Evolutionary conservation across 352 stramenopile genomes (phyloP).

Genomic region (Phytophthora pseudosyringae): DNA sequence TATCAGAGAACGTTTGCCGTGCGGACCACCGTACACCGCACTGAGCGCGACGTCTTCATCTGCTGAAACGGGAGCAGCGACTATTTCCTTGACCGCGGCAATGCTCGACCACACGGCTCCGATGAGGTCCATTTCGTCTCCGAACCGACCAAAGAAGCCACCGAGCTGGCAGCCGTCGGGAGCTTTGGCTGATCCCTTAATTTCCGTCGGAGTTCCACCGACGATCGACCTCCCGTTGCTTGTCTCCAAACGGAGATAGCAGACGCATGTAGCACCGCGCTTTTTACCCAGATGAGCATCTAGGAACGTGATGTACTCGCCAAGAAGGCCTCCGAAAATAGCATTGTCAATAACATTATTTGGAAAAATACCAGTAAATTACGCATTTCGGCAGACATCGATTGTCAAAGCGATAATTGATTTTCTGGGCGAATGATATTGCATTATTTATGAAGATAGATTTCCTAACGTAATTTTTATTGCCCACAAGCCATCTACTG

Average conservation of each 20-base stretch:
- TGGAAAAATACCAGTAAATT: too few relatives aligned
- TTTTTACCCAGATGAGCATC: constrained; percentile 6
- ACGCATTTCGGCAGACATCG: too few relatives aligned
- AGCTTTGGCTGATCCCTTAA: not conserved
- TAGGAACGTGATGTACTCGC: constrained; percentile 10
- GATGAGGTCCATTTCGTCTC: constrained; percentile 12
- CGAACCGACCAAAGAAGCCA: constrained; percentile 15
- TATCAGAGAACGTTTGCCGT: constrained; percentile 48
- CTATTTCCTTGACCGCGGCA: not conserved
- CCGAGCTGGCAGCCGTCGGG: constrained; percentile 10
- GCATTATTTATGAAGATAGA: too few relatives aligned
- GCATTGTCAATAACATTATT: too few relatives aligned
- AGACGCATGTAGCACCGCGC: constrained; percentile 3
- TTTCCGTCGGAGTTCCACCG: not conserved
- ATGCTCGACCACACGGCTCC: not conserved
- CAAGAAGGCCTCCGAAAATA: not conserved
- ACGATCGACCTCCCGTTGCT: not conserved
- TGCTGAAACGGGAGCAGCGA: not conserved
- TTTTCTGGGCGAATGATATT: too few relatives aligned
- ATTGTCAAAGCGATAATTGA: too few relatives aligned
- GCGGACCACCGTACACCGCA: constrained; percentile 40
- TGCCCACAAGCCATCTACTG: too few relatives aligned
- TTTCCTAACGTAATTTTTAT: too few relatives aligned
- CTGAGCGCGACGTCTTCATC: constrained; percentile 6
- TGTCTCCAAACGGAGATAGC: constrained; percentile 5